phyloP scores from a whole-genome alignment of 2,329 filamentous ascomycete genomes.

The Aspergillus sp. region DNA sequence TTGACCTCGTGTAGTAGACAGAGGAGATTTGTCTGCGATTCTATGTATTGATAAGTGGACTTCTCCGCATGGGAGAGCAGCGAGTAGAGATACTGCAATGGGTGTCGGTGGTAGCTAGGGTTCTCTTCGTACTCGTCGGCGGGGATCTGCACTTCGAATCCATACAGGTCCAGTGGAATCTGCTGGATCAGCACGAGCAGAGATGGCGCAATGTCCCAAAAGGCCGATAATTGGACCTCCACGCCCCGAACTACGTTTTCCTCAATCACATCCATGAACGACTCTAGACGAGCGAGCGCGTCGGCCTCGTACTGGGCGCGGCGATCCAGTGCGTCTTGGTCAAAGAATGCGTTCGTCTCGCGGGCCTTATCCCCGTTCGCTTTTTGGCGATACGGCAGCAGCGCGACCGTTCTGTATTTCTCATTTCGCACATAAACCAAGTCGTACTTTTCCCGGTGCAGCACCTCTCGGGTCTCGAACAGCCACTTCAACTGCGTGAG shows the following conservation, averaged over 20 bases:
- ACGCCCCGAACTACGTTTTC: conserved; percentile 79
- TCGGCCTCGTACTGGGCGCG: conserved; percentile 63
- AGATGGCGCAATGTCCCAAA: conserved; percentile 93
- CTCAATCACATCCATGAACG: conserved; percentile 72
- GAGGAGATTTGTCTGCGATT: conserved; percentile 82
- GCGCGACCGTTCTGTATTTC: conserved; percentile 74
- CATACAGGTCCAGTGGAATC: conserved; percentile 52
- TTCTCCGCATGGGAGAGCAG: conserved; percentile 81
- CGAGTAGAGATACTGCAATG: conserved; percentile 82
- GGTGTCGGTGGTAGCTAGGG: conserved; percentile 68
- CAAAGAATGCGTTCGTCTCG: conserved; percentile 74
- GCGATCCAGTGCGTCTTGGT: conserved; percentile 65
- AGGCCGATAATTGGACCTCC: conserved; percentile 83
- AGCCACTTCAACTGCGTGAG: conserved; percentile 94
- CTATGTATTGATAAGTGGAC: conserved; percentile 93
- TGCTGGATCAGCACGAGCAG: conserved; percentile 70
- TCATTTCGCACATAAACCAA: conserved; percentile 77
- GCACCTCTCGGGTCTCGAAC: conserved; percentile 81
- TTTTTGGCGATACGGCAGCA: conserved; percentile 67
- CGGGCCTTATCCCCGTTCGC: conserved; percentile 70
- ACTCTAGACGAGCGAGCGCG: conserved; percentile 62
- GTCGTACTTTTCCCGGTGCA: conserved; percentile 79
- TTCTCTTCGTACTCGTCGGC: conserved; percentile 75
- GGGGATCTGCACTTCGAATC: conserved; percentile 70
- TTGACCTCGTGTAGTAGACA: conserved; percentile 88